Evolutionary conservation across 345 rosid genomes (phyloP).

Genomic region (Eucalyptus regnans): DNA sequence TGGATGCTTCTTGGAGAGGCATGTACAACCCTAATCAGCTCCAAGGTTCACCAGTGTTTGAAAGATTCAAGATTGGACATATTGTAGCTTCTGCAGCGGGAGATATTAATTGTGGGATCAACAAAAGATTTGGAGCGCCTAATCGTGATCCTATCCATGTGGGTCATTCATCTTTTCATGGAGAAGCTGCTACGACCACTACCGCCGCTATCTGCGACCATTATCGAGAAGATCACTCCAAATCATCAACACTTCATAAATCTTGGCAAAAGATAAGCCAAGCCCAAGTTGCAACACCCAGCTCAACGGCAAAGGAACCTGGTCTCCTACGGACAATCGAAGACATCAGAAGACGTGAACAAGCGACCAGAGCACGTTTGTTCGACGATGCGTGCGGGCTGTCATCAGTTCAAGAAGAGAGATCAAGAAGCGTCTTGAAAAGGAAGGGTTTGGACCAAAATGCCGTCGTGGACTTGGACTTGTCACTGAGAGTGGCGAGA

Average conservation of each 20-base stretch:
- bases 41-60: not conserved
- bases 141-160: not conserved
- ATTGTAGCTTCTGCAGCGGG: not conserved
- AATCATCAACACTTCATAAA: not conserved
- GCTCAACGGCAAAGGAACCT: not conserved
- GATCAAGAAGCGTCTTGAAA: slow-evolving; percentile 1
- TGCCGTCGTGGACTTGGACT: slow-evolving; percentile 46
- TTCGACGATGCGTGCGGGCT: not conserved
- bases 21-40: not conserved
- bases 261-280: not conserved
- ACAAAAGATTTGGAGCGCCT: not conserved
- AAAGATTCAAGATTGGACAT: not conserved
- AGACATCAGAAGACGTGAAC: not conserved
- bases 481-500: slow-evolving; percentile 20
- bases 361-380: not conserved
- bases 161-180: not conserved
- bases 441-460: slow-evolving; percentile 19
- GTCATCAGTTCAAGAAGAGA: not conserved
- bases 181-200: not conserved
- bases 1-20: slow-evolving; percentile 1
- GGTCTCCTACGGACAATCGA: not conserved
- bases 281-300: not conserved
- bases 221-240: not conserved
- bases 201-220: not conserved
- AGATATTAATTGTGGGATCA: not conserved